Percentiles rank a stretch among this genome's conserved stretches.
Conservation (phyloP, 2,329 filamentous ascomycete species). For the Penicillium sp. region DNA sequence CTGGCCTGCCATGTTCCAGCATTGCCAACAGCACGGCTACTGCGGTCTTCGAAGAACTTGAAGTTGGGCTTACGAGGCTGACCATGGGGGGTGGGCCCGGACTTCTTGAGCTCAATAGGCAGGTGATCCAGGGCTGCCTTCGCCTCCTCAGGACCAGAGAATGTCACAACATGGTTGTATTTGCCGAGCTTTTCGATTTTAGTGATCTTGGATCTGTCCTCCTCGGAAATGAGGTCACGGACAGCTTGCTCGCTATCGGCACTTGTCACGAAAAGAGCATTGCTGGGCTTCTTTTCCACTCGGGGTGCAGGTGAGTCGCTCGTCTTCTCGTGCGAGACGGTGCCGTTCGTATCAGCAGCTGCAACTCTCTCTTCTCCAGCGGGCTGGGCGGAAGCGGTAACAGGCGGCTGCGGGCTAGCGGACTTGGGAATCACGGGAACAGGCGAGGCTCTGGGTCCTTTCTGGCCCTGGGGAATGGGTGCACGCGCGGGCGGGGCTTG, state of each 20-base stretch:
- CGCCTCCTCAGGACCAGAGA: constrained; percentile 75
- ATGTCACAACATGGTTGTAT: constrained; percentile 78
- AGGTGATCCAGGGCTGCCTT: constrained; percentile 74
- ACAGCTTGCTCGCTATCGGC: constrained; percentile 80
- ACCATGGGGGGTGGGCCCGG: constrained; percentile 56
- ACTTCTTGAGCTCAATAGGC: constrained; percentile 71
- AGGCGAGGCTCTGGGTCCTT: constrained; percentile 41
- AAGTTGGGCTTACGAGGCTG: constrained; percentile 78
- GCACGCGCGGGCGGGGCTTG: constrained; percentile 39
- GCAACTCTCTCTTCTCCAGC: constrained; percentile 50
- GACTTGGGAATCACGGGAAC: constrained; percentile 45
- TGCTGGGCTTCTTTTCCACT: constrained; percentile 63
- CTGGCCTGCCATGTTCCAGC: constrained; percentile 57
- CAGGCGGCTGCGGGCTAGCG: constrained; percentile 38
- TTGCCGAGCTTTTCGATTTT: constrained; percentile 68
- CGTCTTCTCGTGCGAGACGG: constrained; percentile 46
- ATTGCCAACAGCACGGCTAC: constrained; percentile 49
- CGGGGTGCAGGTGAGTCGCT: constrained; percentile 56
- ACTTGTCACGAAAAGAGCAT: constrained; percentile 87
- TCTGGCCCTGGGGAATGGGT: constrained; percentile 31
- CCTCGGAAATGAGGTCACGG: constrained; percentile 75
- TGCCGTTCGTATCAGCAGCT: constrained; percentile 54
- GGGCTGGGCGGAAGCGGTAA: constrained; percentile 42
- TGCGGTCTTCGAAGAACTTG: constrained; percentile 75
- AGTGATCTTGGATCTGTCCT: constrained; percentile 77